A percentile compares a stretch with the other conserved stretches of the same genome.
phyloP scores from a whole-genome alignment of 768 basidiomycete genomes.

The Termitomyces sp. region DNA sequence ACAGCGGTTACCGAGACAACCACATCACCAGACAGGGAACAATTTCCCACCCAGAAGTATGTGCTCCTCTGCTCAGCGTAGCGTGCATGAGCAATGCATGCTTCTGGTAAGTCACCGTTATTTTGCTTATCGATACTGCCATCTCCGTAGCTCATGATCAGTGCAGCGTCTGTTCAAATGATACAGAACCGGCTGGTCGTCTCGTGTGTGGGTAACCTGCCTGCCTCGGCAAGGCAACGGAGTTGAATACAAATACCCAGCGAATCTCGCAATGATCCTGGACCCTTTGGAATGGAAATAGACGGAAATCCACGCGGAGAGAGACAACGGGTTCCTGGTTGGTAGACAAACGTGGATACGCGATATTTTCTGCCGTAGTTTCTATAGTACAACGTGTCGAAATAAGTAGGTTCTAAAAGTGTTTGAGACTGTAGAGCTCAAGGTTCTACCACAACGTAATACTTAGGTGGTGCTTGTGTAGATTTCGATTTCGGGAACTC shows the following conservation, averaged over 20 bases:
- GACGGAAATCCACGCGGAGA: background rate
- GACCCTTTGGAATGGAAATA: slow-evolving; percentile 1
- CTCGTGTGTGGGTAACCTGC: background rate
- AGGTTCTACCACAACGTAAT: background rate
- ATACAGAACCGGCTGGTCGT: slow-evolving; percentile 8
- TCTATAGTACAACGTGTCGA: slow-evolving; percentile 3
- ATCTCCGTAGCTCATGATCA: background rate
- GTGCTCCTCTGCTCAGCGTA: background rate
- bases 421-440: background rate
- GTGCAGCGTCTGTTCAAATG: background rate
- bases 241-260: background rate
- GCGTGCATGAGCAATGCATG: background rate
- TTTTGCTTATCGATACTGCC: slow-evolving; percentile 3
- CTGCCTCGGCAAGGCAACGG: background rate
- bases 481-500: background rate
- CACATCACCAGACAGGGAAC: slow-evolving; percentile 6
- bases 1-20: slow-evolving; percentile 20
- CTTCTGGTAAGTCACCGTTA: no score
- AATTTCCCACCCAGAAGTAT: slow-evolving; percentile 4
- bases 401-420: background rate
- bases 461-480: background rate
- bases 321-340: slow-evolving; percentile 10
- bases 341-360: slow-evolving; percentile 8
- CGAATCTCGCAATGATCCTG: background rate
- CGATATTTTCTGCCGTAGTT: slow-evolving; percentile 7